A percentile compares a stretch with the other conserved stretches of the same genome.
Conservation (phyloP, 805 yeast genomes). For the Pichia eremophila region DNA sequence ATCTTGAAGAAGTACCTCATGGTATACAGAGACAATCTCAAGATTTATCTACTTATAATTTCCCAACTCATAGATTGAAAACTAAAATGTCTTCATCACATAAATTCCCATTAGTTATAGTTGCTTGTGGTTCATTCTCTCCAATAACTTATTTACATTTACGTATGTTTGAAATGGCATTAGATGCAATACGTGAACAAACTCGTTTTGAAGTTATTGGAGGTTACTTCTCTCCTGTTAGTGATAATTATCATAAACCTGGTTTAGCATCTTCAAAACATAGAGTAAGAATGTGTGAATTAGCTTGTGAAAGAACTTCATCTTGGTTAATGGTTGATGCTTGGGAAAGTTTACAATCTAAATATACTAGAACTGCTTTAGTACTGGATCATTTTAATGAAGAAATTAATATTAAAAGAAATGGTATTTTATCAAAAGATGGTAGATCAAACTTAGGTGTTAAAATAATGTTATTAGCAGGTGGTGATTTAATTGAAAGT, state of each 20-base stretch:
- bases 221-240: constrained; percentile 91
- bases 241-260: constrained; percentile 85
- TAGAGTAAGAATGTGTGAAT: constrained; percentile 95
- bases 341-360: constrained; percentile 91
- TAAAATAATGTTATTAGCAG: constrained; percentile 92
- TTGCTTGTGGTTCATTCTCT: constrained; percentile 95
- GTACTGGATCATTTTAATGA: constrained; percentile 95
- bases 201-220: constrained; percentile 94
- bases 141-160: constrained; percentile 92
- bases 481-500: constrained; percentile 94
- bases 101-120: constrained; percentile 85
- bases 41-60: constrained; percentile 54
- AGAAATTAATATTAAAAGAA: constrained; percentile 83
- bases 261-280: constrained; percentile 86
- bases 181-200: constrained; percentile 84
- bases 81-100: constrained; percentile 58
- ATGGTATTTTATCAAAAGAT: constrained; percentile 57
- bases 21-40: constrained; percentile 87
- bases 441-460: constrained; percentile 59
- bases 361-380: constrained; percentile 87
- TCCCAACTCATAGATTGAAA: constrained; percentile 83
- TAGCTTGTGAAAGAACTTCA: constrained; percentile 94
- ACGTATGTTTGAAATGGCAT: constrained; percentile 98
- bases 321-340: constrained; percentile 99
- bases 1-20: constrained; percentile 93